Evolutionary conservation across 108 stramenopile species (phyloP).

Genomic region (Skeletonema grethae): DNA sequence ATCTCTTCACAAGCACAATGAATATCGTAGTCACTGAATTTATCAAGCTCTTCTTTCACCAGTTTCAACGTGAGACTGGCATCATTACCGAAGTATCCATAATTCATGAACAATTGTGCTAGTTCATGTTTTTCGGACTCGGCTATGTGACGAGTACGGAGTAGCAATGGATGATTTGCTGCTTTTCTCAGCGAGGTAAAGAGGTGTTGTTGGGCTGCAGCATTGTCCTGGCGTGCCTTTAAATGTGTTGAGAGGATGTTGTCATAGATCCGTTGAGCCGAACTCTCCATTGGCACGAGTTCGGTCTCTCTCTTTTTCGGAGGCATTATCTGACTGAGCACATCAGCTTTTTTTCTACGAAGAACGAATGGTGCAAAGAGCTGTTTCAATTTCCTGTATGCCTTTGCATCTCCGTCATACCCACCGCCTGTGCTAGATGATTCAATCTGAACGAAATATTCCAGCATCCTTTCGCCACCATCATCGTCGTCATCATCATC

Average conservation of each 20-base stretch:
- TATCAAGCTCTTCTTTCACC: conserved; percentile 79
- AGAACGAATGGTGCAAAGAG: conserved; percentile 93
- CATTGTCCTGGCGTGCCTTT: conserved; percentile 31
- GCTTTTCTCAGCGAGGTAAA: conserved; percentile 96
- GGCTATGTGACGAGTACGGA: conserved; percentile 75
- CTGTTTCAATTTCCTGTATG: conserved; percentile 79
- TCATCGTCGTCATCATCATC: conserved; percentile 55
- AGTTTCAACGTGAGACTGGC: conserved; percentile 68
- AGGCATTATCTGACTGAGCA: conserved; percentile 80
- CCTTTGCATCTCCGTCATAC: conserved; percentile 37
- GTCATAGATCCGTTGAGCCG: conserved; percentile 27
- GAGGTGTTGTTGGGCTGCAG: conserved; percentile 73
- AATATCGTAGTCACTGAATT: conserved; percentile 87
- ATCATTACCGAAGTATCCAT: conserved; percentile 79
- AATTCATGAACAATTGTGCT: conserved; percentile 51
- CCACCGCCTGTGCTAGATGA: conserved; percentile 16
- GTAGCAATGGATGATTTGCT: conserved; percentile 94
- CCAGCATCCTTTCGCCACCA: conserved; percentile 76
- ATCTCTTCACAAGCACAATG: conserved; percentile 77
- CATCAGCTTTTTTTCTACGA: conserved; percentile 88
- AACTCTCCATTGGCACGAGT: conserved; percentile 42
- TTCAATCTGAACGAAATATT: conserved; percentile 78
- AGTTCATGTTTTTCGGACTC: conserved; percentile 58
- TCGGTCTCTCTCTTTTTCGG: conserved; percentile 55
- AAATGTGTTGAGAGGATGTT: conserved; percentile 39